Evolutionary conservation across 164 flowering plant genomes (phyloP).

Genomic region (Warburgia ugandensis): DNA sequence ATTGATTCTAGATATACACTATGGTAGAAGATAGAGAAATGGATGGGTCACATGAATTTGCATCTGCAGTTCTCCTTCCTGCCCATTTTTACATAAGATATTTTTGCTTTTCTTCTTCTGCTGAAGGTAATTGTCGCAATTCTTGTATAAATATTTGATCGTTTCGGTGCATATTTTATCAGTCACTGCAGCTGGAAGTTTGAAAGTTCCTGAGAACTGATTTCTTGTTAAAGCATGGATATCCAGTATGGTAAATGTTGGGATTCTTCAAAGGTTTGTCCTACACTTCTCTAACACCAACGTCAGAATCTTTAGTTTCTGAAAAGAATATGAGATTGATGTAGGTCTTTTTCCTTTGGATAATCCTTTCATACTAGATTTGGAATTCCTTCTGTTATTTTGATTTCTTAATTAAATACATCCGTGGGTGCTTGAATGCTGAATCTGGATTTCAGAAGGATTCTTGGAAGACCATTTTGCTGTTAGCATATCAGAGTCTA

Average conservation of each 20-base stretch:
- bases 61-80: no score
- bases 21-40: no score
- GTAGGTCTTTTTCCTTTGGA: background rate
- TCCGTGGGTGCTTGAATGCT: no score
- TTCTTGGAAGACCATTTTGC: constrained; percentile 61
- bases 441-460: constrained; percentile 44
- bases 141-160: constrained; percentile 23
- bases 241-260: constrained; percentile 17
- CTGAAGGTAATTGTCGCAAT: background rate
- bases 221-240: constrained; percentile 12
- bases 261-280: constrained; percentile 23
- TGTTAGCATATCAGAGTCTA: constrained; percentile 80
- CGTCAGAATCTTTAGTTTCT: background rate
- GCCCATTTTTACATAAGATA: no score
- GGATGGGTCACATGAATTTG: background rate
- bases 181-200: background rate
- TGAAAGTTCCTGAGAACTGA: background rate
- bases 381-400: background rate
- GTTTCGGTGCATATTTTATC: constrained; percentile 9
- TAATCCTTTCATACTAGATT: background rate
- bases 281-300: background rate
- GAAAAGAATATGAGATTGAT: background rate
- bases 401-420: no score
- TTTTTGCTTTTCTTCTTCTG: constrained; percentile 1
- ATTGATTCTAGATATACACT: no score